Evolutionary conservation across 2,329 filamentous ascomycete species (phyloP).

Genomic region (Botryotinia narcissicola): DNA sequence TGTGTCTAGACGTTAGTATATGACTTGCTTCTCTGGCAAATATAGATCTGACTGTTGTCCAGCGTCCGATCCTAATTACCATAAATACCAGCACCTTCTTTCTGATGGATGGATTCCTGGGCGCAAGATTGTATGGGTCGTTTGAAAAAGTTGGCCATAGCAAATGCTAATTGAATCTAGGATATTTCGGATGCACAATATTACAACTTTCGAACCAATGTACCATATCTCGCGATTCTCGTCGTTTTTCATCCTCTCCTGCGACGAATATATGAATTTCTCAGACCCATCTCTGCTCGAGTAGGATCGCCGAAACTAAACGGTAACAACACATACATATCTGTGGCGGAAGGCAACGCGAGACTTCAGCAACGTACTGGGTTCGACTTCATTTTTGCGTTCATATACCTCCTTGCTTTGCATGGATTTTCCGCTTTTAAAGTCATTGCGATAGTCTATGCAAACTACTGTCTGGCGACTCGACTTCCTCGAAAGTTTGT

Average conservation of each 20-base stretch:
- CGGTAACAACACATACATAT: slow-evolving; percentile 41
- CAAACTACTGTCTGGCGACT: slow-evolving; percentile 80
- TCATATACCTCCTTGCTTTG: slow-evolving; percentile 73
- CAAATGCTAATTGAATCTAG: slow-evolving; percentile 43
- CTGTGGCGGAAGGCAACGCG: slow-evolving; percentile 47
- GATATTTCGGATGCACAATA: slow-evolving; percentile 93
- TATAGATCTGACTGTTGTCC: slow-evolving; percentile 26
- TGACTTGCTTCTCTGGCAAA: neutral
- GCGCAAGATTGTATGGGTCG: slow-evolving; percentile 69
- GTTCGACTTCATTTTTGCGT: slow-evolving; percentile 81
- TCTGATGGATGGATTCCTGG: slow-evolving; percentile 88
- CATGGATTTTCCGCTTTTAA: slow-evolving; percentile 87
- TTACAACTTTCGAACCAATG: slow-evolving; percentile 75
- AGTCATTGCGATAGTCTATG: slow-evolving; percentile 72
- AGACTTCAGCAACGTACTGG: slow-evolving; percentile 67
- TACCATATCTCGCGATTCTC: slow-evolving; percentile 75
- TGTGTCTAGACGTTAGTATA: slow-evolving; percentile 71
- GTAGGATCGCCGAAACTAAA: slow-evolving; percentile 33
- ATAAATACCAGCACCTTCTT: slow-evolving; percentile 68
- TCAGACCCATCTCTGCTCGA: slow-evolving; percentile 30
- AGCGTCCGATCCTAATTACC: slow-evolving; percentile 81
- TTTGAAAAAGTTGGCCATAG: neutral
- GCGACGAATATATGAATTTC: slow-evolving; percentile 65
- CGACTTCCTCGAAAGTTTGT: slow-evolving; percentile 67
- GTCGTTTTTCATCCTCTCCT: slow-evolving; percentile 76